Base-by-base conservation (phyloP, 1,139 yeast genomes). In the Diutina ranongensis region DNA sequence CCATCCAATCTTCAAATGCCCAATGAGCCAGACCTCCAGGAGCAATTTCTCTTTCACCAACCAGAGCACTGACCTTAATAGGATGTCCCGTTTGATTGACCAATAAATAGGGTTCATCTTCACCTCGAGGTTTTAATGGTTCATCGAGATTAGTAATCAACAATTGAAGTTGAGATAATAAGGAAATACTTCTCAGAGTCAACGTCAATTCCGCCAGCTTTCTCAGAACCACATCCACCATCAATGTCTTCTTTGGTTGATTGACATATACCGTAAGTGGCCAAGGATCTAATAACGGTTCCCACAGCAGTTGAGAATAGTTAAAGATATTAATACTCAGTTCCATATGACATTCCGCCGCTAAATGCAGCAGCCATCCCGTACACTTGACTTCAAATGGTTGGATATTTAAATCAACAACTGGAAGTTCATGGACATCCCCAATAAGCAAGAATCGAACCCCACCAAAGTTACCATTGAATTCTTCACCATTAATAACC, bases 1-100 rank as follows among this genome's bases (percentile, higher is more conserved):
- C 74, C 51, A 85, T 73, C 97, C 97, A 92, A 57, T 92, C 96
- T 56, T 89, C 95, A 66, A 94, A 94, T 40, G 92, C 80, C 97
- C 97, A 94, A 0, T 89, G 83, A 10, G 77, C 62, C 7, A 64
- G 64, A 4, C 73, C 74, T 3, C 76, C 74, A 41, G 80, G 72
- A 44, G 66, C 65, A 21, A 88, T 25, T 10, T 25, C 28, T n/a
- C 21, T 18, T 18, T 22, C 21, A 8, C 20, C 20, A 12, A 16
- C 36, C 7, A 9, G 13, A 1, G 32, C 21, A 7, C 20, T 25
- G 1, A 92, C 76, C 47, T 80, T 78, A 28, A 92, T 50, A 47
- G 81, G 80, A 52, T 73, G 74, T 0, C 97, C 98, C 0, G 98
- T 89, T 56, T 88, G 88, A 58, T 94, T 94, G 44, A 74, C 60